Percentiles rank a stretch among this genome's conserved stretches.
Conservation (phyloP, 805 yeast species). For the Blastobotrys attinorum region DNA sequence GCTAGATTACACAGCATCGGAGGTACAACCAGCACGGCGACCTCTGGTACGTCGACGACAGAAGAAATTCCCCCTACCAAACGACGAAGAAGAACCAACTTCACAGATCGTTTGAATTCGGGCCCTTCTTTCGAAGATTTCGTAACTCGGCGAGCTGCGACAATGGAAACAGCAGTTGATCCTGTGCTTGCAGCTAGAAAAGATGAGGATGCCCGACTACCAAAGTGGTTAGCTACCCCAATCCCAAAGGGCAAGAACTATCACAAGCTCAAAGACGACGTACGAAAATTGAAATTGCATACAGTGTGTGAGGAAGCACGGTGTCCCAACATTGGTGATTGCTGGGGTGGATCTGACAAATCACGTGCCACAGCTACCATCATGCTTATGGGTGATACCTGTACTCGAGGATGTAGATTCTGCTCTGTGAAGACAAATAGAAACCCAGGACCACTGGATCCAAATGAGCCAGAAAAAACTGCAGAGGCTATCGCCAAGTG, state of each 20-base stretch:
- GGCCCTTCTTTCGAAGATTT: constrained; percentile 97
- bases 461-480: constrained; percentile 94
- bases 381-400: constrained; percentile 96
- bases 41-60: background rate
- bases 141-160: constrained; percentile 69
- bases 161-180: constrained; percentile 41
- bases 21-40: background rate
- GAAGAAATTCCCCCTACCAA: constrained; percentile 1
- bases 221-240: constrained; percentile 90
- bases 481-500: constrained; percentile 96
- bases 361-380: constrained; percentile 95
- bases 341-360: constrained; percentile 95
- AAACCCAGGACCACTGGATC: constrained; percentile 81
- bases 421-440: constrained; percentile 94
- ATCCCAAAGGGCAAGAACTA: constrained; percentile 92
- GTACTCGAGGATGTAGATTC: constrained; percentile 98
- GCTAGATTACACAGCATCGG: background rate
- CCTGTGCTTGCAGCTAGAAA: constrained; percentile 46
- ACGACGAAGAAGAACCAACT: constrained; percentile 43
- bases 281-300: constrained; percentile 78
- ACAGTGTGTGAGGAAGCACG: constrained; percentile 99
- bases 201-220: constrained; percentile 49
- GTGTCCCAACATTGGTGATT: constrained; percentile 99
- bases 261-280: constrained; percentile 73
- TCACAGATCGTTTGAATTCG: constrained; percentile 60